A percentile compares a stretch with the other conserved stretches of the same genome.
These are phyloP conservation scores for Pichia sp. DNA, from an alignment of 1,139 yeast genomes.

Conservation along the genomic window DNA sequence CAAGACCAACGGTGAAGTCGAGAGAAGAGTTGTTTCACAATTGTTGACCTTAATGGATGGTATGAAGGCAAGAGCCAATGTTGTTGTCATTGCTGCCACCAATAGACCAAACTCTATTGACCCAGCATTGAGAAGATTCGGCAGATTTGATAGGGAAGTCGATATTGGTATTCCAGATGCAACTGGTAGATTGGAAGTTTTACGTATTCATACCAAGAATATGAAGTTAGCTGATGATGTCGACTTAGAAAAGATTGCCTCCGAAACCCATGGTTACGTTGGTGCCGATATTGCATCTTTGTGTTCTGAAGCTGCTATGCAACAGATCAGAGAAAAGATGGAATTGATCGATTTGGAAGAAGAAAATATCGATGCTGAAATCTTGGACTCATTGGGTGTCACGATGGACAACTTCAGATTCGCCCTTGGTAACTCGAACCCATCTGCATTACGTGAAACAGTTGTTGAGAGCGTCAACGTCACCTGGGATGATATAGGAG, in stretches of 20 bases:
- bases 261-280: slow-evolving; percentile 95
- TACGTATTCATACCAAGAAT: slow-evolving; percentile 91
- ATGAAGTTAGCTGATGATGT: slow-evolving; percentile 96
- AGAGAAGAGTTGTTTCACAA: slow-evolving; percentile 97
- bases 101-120: slow-evolving; percentile 98
- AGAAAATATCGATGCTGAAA: slow-evolving; percentile 97
- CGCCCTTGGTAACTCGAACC: slow-evolving; percentile 96
- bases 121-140: slow-evolving; percentile 97
- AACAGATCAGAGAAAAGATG: slow-evolving; percentile 98
- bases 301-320: slow-evolving; percentile 99
- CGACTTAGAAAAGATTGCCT: slow-evolving; percentile 86
- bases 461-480: slow-evolving; percentile 98
- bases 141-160: slow-evolving; percentile 98
- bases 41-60: slow-evolving; percentile 97
- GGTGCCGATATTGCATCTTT: slow-evolving; percentile 94
- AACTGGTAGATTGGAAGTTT: slow-evolving; percentile 93
- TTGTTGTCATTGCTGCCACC: slow-evolving; percentile 92
- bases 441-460: slow-evolving; percentile 98
- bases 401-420: slow-evolving; percentile 99
- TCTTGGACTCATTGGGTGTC: slow-evolving; percentile 92
- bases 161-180: slow-evolving; percentile 99
- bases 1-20: slow-evolving; percentile 98
- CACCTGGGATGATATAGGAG: slow-evolving; percentile 98
- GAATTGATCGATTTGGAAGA: slow-evolving; percentile 95
- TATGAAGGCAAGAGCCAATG: slow-evolving; percentile 97